Evolutionary conservation across 805 yeast genomes (phyloP).

Genomic region (Sungouiella blattae): DNA sequence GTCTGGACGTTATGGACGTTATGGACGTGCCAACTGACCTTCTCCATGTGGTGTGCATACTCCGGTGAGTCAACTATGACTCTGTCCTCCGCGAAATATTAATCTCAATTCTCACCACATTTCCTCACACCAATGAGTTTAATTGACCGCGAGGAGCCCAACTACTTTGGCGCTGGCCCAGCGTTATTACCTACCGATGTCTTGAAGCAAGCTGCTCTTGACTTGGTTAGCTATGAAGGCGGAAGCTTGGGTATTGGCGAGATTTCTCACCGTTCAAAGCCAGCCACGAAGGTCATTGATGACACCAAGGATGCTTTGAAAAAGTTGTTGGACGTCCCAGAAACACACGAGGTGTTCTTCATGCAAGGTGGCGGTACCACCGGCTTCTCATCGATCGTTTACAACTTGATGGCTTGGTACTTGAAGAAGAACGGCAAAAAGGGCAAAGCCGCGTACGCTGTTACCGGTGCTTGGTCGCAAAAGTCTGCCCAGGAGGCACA

Average conservation of each 20-base stretch:
- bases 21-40: too few relatives aligned
- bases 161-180: constrained; percentile 98
- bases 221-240: constrained; percentile 66
- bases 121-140: constrained; percentile 17
- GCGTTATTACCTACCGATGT: constrained; percentile 85
- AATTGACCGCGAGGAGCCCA: constrained; percentile 64
- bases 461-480: constrained; percentile 93
- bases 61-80: too few relatives aligned
- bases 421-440: constrained; percentile 68
- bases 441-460: constrained; percentile 81
- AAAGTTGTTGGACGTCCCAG: constrained; percentile 73
- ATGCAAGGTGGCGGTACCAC: constrained; percentile 98
- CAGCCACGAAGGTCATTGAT: constrained; percentile 75
- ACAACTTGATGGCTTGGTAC: constrained; percentile 74
- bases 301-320: constrained; percentile 66
- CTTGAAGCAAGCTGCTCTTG: constrained; percentile 82
- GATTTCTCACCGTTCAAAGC: constrained; percentile 89
- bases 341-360: constrained; percentile 90
- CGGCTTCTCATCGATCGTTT: constrained; percentile 85
- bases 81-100: too few relatives aligned
- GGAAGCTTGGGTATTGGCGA: constrained; percentile 90
- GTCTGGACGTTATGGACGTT: too few relatives aligned
- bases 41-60: too few relatives aligned
- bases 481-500: constrained; percentile 84
- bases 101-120: too few relatives aligned